Percentiles rank a stretch among this genome's conserved stretches.
Conservation (phyloP, 441 rosid species). For the Erodium moschatum region DNA sequence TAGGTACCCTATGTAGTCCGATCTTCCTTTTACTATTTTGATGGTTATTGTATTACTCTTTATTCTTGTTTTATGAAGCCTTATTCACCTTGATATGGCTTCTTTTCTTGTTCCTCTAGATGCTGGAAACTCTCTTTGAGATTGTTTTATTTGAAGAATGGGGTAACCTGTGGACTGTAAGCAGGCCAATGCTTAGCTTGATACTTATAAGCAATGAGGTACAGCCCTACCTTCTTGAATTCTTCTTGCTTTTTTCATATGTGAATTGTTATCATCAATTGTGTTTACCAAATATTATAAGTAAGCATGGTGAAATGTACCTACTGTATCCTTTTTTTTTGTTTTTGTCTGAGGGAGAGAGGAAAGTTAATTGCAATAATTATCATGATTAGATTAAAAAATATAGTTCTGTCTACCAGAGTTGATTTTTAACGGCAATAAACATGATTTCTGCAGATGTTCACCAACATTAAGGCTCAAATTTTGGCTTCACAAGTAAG, state of each 20-base stretch:
- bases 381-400: background rate
- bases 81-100: background rate
- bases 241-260: background rate
- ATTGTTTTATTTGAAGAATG: constrained; percentile 93
- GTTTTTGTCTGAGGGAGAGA: background rate
- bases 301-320: background rate
- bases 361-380: background rate
- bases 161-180: constrained; percentile 96
- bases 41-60: no score
- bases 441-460: constrained; percentile 48
- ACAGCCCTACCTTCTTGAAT: background rate
- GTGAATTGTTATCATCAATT: background rate
- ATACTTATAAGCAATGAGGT: constrained; percentile 91
- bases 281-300: background rate
- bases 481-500: constrained; percentile 85
- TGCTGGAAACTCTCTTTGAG: constrained; percentile 87
- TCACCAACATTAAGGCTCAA: constrained; percentile 74
- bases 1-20: background rate
- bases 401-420: background rate
- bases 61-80: background rate
- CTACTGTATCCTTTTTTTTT: background rate
- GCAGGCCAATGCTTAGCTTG: constrained; percentile 95
- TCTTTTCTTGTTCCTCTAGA: constrained; percentile 38
- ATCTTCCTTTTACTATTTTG: no score
- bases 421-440: constrained; percentile 10